Base-by-base conservation (phyloP, 1,139 yeast species). In the Blastobotrys arbuscula region DNA sequence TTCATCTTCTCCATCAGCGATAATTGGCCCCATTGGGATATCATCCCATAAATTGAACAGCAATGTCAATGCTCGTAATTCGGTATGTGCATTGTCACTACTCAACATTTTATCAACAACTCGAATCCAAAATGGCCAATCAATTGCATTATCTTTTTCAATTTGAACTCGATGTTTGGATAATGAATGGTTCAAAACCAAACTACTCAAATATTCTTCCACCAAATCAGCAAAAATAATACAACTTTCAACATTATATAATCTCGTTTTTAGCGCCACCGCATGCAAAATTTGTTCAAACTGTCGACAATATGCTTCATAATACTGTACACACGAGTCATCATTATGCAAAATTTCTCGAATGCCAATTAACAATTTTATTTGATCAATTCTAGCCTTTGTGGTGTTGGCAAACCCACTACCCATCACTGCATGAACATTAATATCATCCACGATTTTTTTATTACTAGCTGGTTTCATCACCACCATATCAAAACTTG, bases 101-200 rank as follows among this genome's bases (percentile, higher is more conserved):
- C 71, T 62, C 21, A 85, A 64, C 82, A 85, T 77, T 56, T 78
- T 71, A 53, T 77, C 71, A 19, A 74, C 67, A 21, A 85, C 82
- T 49, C 75, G 71, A 10, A 84, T 63, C 95, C 95, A 87, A 60
- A 87, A 86, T 48, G 72, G 72, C 95, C 95, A 87, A 66, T 83
- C 77, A 19, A 85, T 65, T 26, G 62, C 59, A 24, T 55, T 54
- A 39, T 57, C 59, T 34, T 58, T 56, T 41, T 58, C 57, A 21
- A 58, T 55, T 23, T 56, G 53, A 8, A 59, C 60, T 28, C 59
- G 58, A 35, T 59, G 57, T 41, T 50, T 48, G 2, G 65, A 51
- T 45, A 55, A 39, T 39, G 62, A 55, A 55, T 56, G 57, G 45
- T 55, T 44, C 44, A 53, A 59, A n/a, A 58, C 55, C 28, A 66